Evolutionary conservation across 176 grass and related monocot genomes (phyloP), one percentile per base, ranked within the genome.

Genomic region (Echinochloa phyllopogon): DNA sequence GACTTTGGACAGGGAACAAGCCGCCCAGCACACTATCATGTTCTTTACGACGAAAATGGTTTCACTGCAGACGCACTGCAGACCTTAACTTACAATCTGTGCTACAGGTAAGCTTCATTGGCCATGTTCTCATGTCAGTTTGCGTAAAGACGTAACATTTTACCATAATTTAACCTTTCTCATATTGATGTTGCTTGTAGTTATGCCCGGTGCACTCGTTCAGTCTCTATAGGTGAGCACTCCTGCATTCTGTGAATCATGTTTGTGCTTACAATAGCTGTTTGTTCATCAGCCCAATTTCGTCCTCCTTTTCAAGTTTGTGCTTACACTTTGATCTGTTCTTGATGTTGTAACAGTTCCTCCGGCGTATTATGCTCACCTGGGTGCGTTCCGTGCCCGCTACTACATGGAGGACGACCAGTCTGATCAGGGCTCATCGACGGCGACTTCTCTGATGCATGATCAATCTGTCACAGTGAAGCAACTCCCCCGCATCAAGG

Each of bases 321-420:
- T 27, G 43, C 43, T 49, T 50, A 50, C 24, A 17, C 0, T 8
- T 49, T 90, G 8, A 10, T 62, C 23, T 48, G 18, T 3, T 15
- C 6, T 48, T 43, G 6, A 3, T 49, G 2, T 41, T 61, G 6
- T 36, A 36, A 72, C 90, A 97, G 92, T 94, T 67, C 90, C 92
- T 45, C 95, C 92, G 5, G 95, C 88, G 4, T 94, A 97, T 62
- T 97, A 97, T 82, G 95, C 95, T 2, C 95, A 92, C 42, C 67
- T 97, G 45, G 95, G 77, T 6, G 92, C 95, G 10, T 97, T 86
- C 37, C 88, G 90, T 0, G 95, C 92, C 3, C 90, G 90, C 3
- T 84, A 85, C 53, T 97, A 94, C 76, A 10, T 82, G 7, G 92
- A 97, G 6, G 89, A 84, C 3, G 90, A 90, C 7, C 50, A n/a